These are phyloP conservation scores for Rubus idaeus DNA, from an alignment of 306 rosid species.

Conservation along the genomic window DNA sequence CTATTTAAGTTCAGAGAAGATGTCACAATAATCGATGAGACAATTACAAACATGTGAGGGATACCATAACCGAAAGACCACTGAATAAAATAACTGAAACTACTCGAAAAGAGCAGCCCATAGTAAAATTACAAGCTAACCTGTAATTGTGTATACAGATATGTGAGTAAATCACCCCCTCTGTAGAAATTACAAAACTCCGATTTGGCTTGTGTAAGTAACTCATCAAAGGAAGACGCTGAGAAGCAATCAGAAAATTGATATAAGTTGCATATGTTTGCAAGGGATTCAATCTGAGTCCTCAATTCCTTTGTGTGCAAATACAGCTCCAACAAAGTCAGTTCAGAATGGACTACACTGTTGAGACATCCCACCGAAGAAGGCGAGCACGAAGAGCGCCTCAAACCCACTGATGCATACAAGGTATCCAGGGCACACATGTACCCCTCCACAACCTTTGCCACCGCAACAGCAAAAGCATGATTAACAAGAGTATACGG, in stretches of 20 bases:
- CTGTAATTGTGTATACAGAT: conserved; percentile 77
- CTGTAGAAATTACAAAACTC: conserved; percentile 55
- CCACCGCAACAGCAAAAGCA: conserved; percentile 84
- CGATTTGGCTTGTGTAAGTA: conserved; percentile 44
- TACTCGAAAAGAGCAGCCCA: background rate
- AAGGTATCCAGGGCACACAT: conserved; percentile 60
- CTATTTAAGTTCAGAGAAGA: background rate
- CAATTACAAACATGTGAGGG: background rate
- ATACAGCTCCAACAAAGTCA: conserved; percentile 74
- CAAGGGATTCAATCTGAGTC: conserved; percentile 67
- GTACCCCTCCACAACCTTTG: conserved; percentile 80
- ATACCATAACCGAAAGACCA: background rate
- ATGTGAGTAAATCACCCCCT: conserved; percentile 80
- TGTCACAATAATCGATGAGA: background rate
- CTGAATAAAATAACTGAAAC: background rate
- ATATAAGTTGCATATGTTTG: conserved; percentile 65
- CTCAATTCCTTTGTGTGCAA: conserved; percentile 75
- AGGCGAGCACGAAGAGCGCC: conserved; percentile 44
- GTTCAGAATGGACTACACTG: conserved; percentile 66
- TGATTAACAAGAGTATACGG: conserved; percentile 76
- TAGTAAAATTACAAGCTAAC: conserved; percentile 32
- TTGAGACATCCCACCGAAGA: conserved; percentile 62
- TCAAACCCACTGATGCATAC: conserved; percentile 56
- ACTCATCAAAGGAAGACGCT: conserved; percentile 47
- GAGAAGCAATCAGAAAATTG: conserved; percentile 43